Evolutionary conservation across 2,329 filamentous ascomycete genomes (phyloP).

Genomic region (Clonostachys byssicola): DNA sequence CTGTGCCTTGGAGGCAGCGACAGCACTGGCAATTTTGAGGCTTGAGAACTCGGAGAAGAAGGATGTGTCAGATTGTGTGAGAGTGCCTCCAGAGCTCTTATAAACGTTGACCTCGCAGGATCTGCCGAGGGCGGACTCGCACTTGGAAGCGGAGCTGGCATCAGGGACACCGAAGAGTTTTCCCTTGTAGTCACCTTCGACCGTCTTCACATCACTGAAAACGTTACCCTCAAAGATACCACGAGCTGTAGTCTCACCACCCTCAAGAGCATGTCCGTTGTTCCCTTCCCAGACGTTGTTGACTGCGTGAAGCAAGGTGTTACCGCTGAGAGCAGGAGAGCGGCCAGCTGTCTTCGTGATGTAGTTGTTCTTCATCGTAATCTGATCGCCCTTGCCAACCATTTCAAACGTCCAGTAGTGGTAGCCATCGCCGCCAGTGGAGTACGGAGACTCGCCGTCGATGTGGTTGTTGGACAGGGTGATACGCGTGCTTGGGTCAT

Average conservation of each 20-base stretch:
- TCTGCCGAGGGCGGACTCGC: slow-evolving; percentile 1
- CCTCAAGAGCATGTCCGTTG: slow-evolving; percentile 54
- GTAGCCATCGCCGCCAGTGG: slow-evolving; percentile 21
- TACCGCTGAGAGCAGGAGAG: slow-evolving; percentile 52
- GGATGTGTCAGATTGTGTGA: slow-evolving; percentile 33
- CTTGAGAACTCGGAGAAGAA: slow-evolving; percentile 47
- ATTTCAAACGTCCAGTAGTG: slow-evolving; percentile 25
- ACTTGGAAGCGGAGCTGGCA: slow-evolving; percentile 11
- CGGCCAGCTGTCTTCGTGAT: slow-evolving; percentile 50
- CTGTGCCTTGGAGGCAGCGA: no score
- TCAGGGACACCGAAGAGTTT: slow-evolving; percentile 7
- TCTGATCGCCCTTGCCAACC: slow-evolving; percentile 17
- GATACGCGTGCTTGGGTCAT: slow-evolving; percentile 45
- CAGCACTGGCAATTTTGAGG: slow-evolving; percentile 39
- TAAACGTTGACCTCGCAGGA: slow-evolving; percentile 20
- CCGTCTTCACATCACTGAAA: slow-evolving; percentile 47
- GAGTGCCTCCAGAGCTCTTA: slow-evolving; percentile 27
- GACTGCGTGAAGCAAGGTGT: slow-evolving; percentile 51
- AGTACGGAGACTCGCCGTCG: slow-evolving; percentile 41
- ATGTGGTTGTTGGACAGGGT: slow-evolving; percentile 59
- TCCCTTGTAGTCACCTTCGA: slow-evolving; percentile 15
- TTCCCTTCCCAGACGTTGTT: slow-evolving; percentile 59
- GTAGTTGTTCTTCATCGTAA: slow-evolving; percentile 2
- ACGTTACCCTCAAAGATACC: slow-evolving; percentile 55
- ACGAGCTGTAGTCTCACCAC: slow-evolving; percentile 36